Base-by-base conservation (phyloP, 371 early-diverging fungal species). In the Catenaria anguillulae region DNA sequence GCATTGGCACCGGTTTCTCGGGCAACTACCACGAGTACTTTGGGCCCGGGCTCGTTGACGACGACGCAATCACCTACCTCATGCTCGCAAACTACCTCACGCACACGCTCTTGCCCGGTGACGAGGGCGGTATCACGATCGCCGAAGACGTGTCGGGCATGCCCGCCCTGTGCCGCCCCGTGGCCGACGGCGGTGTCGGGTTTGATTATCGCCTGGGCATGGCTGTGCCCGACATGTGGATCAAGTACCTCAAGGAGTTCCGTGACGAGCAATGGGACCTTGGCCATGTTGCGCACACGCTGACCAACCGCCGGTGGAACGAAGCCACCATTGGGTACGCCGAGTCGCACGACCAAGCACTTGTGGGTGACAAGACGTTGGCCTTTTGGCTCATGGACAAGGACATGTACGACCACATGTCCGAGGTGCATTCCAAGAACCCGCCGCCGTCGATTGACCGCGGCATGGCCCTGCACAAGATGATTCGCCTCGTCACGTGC, bases 221-320 rank as follows among this genome's bases (percentile, higher is more conserved):
- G 97, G 92, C 96, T n/a, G 76, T 94, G 46, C 97, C 97, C 0
- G 97, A 96, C 73, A 96, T 93, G 93, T 96, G 97, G 97, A 96
- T 96, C 77, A 96, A 96, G 72, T 56, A 89, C 63, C 74, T 95
- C 62, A 95, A 95, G 73, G 94, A 95, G 68, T 67, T 69, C 60
- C 65, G 76, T n/a, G 97, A 96, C 66, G 95, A 93, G 60, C 86
- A 93, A 43, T 96, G 97, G 97, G 77, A 88, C 45, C 85, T 96
- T 75, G 89, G 82, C 48, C 75, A 86, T 62, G 85, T 96, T 68
- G 78, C 78, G 15, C 84, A 84, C 71, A 91, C 88, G 31, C 77
- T 96, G 56, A 90, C 86, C 26, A 93, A 96, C 75, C 84, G 95
- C n/a, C 83, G 97, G 56, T 64, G 68, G 64, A 66, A 84, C 79